Evolutionary conservation across 2,329 filamentous ascomycete species (phyloP).

Genomic region (Dothistroma pini): DNA sequence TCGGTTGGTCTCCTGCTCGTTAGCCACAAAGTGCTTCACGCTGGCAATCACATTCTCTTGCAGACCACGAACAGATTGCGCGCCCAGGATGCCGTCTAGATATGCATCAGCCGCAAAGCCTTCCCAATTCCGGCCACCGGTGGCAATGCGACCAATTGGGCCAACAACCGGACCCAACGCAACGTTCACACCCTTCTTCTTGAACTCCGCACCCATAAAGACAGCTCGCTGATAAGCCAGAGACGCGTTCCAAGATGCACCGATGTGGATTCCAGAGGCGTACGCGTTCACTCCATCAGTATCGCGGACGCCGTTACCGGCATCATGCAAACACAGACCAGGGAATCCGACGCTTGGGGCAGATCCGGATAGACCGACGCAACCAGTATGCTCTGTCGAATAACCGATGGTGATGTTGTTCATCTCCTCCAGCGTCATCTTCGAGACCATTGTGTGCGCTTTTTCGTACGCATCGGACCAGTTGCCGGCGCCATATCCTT

Average conservation of each 20-base stretch:
- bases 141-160: slow-evolving; percentile 65
- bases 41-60: slow-evolving; percentile 57
- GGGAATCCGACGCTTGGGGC: slow-evolving; percentile 38
- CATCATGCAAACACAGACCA: slow-evolving; percentile 42
- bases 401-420: slow-evolving; percentile 37
- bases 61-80: slow-evolving; percentile 53
- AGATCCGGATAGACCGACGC: slow-evolving; percentile 37
- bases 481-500: slow-evolving; percentile 33
- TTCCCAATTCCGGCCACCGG: slow-evolving; percentile 68
- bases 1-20: slow-evolving; percentile 54
- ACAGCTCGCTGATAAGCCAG: slow-evolving; percentile 51
- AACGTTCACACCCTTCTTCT: slow-evolving; percentile 54
- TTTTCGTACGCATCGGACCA: slow-evolving; percentile 34
- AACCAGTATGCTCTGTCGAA: slow-evolving; percentile 31
- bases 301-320: slow-evolving; percentile 41
- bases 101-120: slow-evolving; percentile 68
- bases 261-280: slow-evolving; percentile 42
- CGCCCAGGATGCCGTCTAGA: slow-evolving; percentile 53
- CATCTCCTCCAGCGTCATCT: slow-evolving; percentile 37
- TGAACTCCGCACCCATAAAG: slow-evolving; percentile 57
- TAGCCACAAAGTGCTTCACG: slow-evolving; percentile 58
- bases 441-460: slow-evolving; percentile 32
- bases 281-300: slow-evolving; percentile 44
- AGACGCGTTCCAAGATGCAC: slow-evolving; percentile 51
- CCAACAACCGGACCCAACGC: slow-evolving; percentile 66